Conservation (phyloP, 2,329 filamentous ascomycete genomes). For the Herpotrichia juniperi region DNA sequence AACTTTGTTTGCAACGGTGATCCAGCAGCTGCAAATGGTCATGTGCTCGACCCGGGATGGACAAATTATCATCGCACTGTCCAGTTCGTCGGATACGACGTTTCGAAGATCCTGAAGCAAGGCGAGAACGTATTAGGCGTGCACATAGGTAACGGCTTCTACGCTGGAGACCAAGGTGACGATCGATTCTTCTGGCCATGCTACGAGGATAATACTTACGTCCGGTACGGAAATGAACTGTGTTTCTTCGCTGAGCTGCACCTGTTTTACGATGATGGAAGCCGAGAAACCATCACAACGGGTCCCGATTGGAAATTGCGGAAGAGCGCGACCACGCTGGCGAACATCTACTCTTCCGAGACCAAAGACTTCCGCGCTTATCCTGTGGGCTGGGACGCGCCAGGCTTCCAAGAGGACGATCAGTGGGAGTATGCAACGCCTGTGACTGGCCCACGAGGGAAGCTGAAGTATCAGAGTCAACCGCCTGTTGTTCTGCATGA, state of each 20-base stretch:
- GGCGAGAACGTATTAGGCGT: too few relatives aligned
- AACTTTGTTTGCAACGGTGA: slow-evolving; percentile 47
- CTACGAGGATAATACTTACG: too few relatives aligned
- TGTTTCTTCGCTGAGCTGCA: slow-evolving; percentile 51
- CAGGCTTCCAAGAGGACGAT: slow-evolving; percentile 29
- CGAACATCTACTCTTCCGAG: slow-evolving; percentile 51
- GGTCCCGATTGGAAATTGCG: slow-evolving; percentile 47
- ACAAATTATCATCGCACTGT: too few relatives aligned
- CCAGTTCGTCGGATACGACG: too few relatives aligned
- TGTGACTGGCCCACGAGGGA: slow-evolving; percentile 48
- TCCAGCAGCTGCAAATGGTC: slow-evolving; percentile 41
- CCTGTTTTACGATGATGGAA: slow-evolving; percentile 46
- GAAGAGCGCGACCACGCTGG: slow-evolving; percentile 48
- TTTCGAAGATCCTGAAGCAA: too few relatives aligned
- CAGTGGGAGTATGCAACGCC: slow-evolving; percentile 44
- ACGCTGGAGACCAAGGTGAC: too few relatives aligned
- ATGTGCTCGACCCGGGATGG: too few relatives aligned
- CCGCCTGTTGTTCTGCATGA: slow-evolving; percentile 48
- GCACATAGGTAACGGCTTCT: too few relatives aligned
- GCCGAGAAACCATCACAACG: slow-evolving; percentile 43
- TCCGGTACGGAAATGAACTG: slow-evolving; percentile 47
- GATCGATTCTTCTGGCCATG: too few relatives aligned
- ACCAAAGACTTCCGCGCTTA: slow-evolving; percentile 45
- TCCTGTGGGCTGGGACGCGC: slow-evolving; percentile 44
- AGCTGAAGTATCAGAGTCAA: slow-evolving; percentile 49